Evolutionary conservation across 2,329 filamentous ascomycete genomes (phyloP).

Genomic region (Claviceps monticola): DNA sequence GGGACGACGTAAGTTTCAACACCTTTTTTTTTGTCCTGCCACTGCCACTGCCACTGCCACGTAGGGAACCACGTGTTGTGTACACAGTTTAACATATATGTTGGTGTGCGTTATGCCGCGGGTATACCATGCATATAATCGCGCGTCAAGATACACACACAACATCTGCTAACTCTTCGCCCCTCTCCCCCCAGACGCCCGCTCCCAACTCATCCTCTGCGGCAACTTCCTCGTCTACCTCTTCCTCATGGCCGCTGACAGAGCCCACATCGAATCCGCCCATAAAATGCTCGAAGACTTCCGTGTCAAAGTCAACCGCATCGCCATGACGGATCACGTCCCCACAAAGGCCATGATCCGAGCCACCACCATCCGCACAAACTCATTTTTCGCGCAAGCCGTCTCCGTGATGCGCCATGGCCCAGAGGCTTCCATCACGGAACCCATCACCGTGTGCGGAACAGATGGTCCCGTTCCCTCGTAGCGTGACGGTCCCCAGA

Average conservation of each 20-base stretch:
- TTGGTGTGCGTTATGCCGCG: too few species aligned
- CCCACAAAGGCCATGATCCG: conserved; percentile 20
- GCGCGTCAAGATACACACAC: too few species aligned
- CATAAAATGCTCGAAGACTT: conserved; percentile 24
- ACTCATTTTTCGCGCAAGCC: conserved; percentile 27
- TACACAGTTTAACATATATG: too few species aligned
- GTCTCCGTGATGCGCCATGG: conserved; percentile 14
- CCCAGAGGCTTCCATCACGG: conserved; percentile 6
- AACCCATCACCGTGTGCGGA: conserved; percentile 6
- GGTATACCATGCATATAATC: too few species aligned
- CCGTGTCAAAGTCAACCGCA: conserved; percentile 22
- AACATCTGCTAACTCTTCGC: too few species aligned
- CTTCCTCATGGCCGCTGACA: conserved; percentile 27
- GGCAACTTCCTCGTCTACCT: conserved; percentile 35
- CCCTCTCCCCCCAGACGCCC: conserved; percentile 12
- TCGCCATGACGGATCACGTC: conserved; percentile 17
- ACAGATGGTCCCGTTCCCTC: conserved; percentile 1
- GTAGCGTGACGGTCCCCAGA: not conserved
- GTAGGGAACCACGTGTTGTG: too few species aligned
- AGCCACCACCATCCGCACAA: conserved; percentile 23
- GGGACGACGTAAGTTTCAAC: conserved; percentile 25
- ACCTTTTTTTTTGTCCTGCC: not conserved
- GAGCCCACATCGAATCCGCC: conserved; percentile 18
- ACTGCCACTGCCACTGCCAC: not conserved
- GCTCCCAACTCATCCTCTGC: conserved; percentile 31